A percentile compares a stretch with the other conserved stretches of the same genome.
These are phyloP conservation scores for Zygotorulaspora sp. DNA, from an alignment of 805 yeast species.

Conservation along the genomic window DNA sequence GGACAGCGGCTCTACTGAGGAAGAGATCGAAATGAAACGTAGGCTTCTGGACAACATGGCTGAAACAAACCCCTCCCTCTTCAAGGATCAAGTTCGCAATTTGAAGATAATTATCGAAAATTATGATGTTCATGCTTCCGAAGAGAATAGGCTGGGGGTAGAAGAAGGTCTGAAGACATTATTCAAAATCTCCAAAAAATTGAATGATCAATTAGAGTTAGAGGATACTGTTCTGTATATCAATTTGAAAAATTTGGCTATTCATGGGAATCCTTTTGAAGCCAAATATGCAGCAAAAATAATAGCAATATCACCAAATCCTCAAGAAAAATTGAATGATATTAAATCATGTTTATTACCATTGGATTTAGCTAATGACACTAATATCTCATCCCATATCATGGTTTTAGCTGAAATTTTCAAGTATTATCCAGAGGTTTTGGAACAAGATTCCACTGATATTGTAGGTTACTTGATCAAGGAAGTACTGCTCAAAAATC, in stretches of 20 bases:
- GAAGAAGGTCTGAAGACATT: slow-evolving; percentile 52
- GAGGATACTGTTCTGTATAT: slow-evolving; percentile 41
- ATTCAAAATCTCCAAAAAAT: slow-evolving; percentile 51
- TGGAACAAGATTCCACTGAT: slow-evolving; percentile 52
- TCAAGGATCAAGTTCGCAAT: slow-evolving; percentile 54
- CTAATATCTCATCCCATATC: slow-evolving; percentile 50
- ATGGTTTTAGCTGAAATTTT: slow-evolving; percentile 58
- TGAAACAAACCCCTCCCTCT: slow-evolving; percentile 53
- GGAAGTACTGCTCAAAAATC: slow-evolving; percentile 54
- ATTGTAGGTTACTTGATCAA: slow-evolving; percentile 58
- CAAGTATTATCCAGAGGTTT: slow-evolving; percentile 42
- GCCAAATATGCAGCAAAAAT: slow-evolving; percentile 63
- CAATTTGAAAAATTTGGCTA: slow-evolving; percentile 44
- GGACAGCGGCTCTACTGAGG: slow-evolving; percentile 30
- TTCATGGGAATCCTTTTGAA: slow-evolving; percentile 52
- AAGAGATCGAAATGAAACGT: slow-evolving; percentile 37
- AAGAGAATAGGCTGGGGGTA: slow-evolving; percentile 19
- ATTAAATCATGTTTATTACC: slow-evolving; percentile 49
- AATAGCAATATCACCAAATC: slow-evolving; percentile 44
- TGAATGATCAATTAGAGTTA: slow-evolving; percentile 46
- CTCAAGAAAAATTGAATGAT: slow-evolving; percentile 39
- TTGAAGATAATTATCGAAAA: slow-evolving; percentile 41
- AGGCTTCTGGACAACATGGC: slow-evolving; percentile 59
- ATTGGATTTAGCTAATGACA: slow-evolving; percentile 36
- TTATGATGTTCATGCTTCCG: slow-evolving; percentile 18